Evolutionary conservation across 345 rosid species (phyloP).

Genomic region (Euphorbia lathyris): DNA sequence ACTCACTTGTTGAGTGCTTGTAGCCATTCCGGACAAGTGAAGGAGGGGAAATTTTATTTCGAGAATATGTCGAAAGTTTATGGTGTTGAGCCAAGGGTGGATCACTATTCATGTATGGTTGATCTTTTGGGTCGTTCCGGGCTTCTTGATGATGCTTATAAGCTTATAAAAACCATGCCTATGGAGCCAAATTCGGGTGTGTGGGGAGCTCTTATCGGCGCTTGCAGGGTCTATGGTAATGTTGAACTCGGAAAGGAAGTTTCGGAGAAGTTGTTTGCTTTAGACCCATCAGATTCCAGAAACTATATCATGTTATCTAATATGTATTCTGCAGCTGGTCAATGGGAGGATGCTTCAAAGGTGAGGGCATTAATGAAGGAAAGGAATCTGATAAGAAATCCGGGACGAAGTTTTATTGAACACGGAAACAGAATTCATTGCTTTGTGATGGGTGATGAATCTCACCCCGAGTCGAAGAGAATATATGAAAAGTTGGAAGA

Average conservation of each 20-base stretch:
- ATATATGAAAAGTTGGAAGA: conserved; percentile 51
- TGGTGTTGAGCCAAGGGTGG: conserved; percentile 46
- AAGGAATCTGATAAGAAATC: conserved; percentile 42
- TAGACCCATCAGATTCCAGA: conserved; percentile 60
- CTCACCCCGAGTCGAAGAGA: conserved; percentile 48
- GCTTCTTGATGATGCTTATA: conserved; percentile 46
- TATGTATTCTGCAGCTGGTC: conserved; percentile 63
- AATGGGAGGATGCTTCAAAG: conserved; percentile 55
- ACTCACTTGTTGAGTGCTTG: conserved; percentile 76
- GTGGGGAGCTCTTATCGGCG: conserved; percentile 81
- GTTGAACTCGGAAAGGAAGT: conserved; percentile 49
- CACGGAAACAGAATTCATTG: conserved; percentile 45
- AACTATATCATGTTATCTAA: conserved; percentile 66
- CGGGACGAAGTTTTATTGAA: conserved; percentile 66
- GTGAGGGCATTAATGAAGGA: conserved; percentile 53
- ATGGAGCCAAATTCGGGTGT: conserved; percentile 65
- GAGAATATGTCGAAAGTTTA: conserved; percentile 41
- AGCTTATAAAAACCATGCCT: conserved; percentile 54
- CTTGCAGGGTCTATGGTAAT: conserved; percentile 53
- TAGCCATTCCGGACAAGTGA: conserved; percentile 61
- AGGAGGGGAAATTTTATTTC: conserved; percentile 59
- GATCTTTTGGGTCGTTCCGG: conserved; percentile 77
- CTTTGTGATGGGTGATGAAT: conserved; percentile 60
- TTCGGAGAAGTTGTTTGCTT: conserved; percentile 47
- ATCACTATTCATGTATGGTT: conserved; percentile 74